Percentiles rank a stretch among this genome's conserved stretches.
phyloP scores from a whole-genome alignment of 2,329 filamentous ascomycete genomes.

The Talaromyces rugulosus region DNA sequence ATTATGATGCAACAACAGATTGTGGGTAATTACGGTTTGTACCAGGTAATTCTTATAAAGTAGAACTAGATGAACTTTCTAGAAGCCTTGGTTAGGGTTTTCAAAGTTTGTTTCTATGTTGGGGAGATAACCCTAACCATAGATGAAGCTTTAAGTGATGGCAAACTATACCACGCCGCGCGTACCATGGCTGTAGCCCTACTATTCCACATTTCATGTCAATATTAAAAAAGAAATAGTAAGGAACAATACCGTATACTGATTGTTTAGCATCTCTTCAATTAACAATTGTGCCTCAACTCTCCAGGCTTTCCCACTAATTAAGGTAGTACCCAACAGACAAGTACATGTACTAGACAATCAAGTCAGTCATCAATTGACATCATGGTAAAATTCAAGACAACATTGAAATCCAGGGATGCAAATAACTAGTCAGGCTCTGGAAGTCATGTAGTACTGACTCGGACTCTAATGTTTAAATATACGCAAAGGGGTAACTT shows the following conservation, averaged over 20 bases:
- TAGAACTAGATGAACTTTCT: background rate
- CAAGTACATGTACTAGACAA: no score
- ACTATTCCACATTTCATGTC: no score
- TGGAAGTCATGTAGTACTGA: background rate
- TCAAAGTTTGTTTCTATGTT: background rate
- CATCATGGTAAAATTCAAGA: no score
- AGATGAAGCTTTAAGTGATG: background rate
- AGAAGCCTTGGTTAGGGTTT: background rate
- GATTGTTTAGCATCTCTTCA: no score
- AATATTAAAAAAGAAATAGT: background rate
- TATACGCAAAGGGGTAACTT: background rate
- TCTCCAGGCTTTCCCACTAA: no score
- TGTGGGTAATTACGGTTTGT: background rate
- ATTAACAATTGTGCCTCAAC: no score
- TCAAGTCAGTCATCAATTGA: no score
- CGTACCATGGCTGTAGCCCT: background rate
- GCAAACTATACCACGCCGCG: background rate
- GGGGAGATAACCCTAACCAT: background rate
- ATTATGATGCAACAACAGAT: slow-evolving; percentile 9
- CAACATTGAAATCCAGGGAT: background rate
- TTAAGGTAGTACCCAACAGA: no score
- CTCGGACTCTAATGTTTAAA: background rate
- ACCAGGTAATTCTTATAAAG: background rate
- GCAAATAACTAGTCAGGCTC: background rate
- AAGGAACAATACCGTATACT: background rate